Conservation (phyloP, 73 alveolate genomes). For the Blepharisma japonicum region DNA sequence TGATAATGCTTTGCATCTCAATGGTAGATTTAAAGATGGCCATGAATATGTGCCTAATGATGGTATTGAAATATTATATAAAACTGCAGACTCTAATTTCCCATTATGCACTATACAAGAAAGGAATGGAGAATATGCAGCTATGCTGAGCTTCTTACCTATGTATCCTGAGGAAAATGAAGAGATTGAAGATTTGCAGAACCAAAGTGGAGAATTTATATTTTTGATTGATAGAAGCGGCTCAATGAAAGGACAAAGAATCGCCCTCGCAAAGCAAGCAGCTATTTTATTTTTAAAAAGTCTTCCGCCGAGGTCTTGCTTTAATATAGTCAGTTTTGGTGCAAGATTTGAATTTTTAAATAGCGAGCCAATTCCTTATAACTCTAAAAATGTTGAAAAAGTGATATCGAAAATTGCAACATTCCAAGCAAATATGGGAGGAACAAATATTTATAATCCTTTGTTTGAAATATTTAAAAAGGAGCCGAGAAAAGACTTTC, state of each 20-base stretch:
- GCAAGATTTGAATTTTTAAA: conserved; percentile 46
- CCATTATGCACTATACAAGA: conserved; percentile 7
- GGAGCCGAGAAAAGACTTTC: conserved; percentile 36
- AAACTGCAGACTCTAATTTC: background rate
- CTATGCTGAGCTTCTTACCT: conserved; percentile 26
- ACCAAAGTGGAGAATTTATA: conserved; percentile 54
- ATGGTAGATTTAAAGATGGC: background rate
- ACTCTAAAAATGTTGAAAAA: conserved; percentile 42
- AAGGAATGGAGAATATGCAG: background rate
- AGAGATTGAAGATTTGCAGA: background rate
- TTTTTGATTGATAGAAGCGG: conserved; percentile 83
- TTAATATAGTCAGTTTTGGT: conserved; percentile 68
- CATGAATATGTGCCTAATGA: background rate
- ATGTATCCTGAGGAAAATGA: background rate
- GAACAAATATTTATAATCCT: conserved; percentile 85
- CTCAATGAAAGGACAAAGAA: conserved; percentile 74
- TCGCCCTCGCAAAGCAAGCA: conserved; percentile 69
- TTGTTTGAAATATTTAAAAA: conserved; percentile 53
- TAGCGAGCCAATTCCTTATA: conserved; percentile 53
- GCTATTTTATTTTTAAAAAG: conserved; percentile 62
- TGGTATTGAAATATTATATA: background rate
- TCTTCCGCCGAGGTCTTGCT: conserved; percentile 65
- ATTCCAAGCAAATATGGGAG: conserved; percentile 73
- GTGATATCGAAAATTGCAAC: conserved; percentile 36
- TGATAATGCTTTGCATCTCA: background rate